Conservation (phyloP, 345 rosid genomes). For the Adansonia digitata region DNA sequence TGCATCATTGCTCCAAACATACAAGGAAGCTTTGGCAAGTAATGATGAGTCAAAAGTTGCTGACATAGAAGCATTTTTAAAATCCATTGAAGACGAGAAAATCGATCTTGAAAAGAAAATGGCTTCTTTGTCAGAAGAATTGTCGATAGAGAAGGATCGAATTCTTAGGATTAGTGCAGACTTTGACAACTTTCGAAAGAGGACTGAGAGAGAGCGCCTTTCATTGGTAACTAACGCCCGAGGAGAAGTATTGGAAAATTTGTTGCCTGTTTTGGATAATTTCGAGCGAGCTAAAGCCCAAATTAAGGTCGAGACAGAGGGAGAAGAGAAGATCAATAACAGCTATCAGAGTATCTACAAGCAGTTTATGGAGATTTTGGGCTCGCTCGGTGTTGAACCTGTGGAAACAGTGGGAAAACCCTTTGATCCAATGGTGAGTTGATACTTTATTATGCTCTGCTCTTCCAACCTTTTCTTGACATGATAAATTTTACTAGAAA, state of each 20-base stretch:
- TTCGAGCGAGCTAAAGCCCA: conserved; percentile 93
- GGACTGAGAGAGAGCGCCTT: conserved; percentile 81
- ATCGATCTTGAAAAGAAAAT: conserved; percentile 48
- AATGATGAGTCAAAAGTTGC: conserved; percentile 50
- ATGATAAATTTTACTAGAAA: background rate
- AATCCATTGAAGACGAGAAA: conserved; percentile 69
- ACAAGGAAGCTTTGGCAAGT: conserved; percentile 63
- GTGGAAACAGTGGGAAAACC: conserved; percentile 84
- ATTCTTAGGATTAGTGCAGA: conserved; percentile 83
- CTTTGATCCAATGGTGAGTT: conserved; percentile 92
- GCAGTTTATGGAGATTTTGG: conserved; percentile 73
- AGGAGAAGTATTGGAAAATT: conserved; percentile 85
- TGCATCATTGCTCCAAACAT: conserved; percentile 39
- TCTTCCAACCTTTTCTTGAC: conserved; percentile 11
- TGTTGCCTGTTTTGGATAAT: conserved; percentile 75
- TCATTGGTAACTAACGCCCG: conserved; percentile 76
- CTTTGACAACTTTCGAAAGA: conserved; percentile 93
- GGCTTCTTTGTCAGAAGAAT: conserved; percentile 50
- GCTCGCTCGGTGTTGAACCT: conserved; percentile 69
- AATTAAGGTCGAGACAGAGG: conserved; percentile 74
- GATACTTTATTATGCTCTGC: conserved; percentile 11
- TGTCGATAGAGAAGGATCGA: conserved; percentile 63
- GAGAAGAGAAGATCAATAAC: conserved; percentile 76
- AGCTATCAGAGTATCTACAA: conserved; percentile 94
- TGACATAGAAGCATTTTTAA: conserved; percentile 62